A percentile compares a stretch with the other conserved stretches of the same genome.
Conservation (phyloP, 2,329 filamentous ascomycete genomes). For the Neonectria neomacrospora region DNA sequence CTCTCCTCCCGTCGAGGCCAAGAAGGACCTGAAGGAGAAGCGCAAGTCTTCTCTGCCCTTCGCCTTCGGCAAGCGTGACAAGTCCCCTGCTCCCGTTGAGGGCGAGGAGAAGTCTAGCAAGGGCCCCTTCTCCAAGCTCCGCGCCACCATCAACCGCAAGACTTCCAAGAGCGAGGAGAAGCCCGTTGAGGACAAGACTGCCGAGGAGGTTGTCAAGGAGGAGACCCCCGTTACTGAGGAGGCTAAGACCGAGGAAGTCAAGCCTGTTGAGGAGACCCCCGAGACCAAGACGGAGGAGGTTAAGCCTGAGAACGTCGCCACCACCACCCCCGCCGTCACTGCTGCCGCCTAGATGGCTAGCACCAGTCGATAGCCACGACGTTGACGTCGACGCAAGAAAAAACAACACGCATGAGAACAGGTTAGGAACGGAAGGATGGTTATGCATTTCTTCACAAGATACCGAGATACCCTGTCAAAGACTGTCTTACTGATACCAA, state of each 20-base stretch:
- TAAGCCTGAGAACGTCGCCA: slow-evolving; percentile 55
- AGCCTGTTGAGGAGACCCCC: slow-evolving; percentile 50
- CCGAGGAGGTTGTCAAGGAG: slow-evolving; percentile 50
- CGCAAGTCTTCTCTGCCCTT: slow-evolving; percentile 82
- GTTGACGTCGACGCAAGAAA: slow-evolving; percentile 41
- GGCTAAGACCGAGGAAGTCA: slow-evolving; percentile 49
- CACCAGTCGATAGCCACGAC: slow-evolving; percentile 42
- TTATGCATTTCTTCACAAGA: slow-evolving; percentile 65
- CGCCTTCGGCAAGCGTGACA: slow-evolving; percentile 82
- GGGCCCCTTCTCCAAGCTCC: slow-evolving; percentile 70
- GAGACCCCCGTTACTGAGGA: slow-evolving; percentile 46
- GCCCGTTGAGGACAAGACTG: slow-evolving; percentile 49
- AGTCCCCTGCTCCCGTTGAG: slow-evolving; percentile 65
- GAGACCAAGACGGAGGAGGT: slow-evolving; percentile 54
- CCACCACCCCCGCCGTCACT: slow-evolving; percentile 60
- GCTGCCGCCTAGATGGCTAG: slow-evolving; percentile 60
- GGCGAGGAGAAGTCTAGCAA: slow-evolving; percentile 68
- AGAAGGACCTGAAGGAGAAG: slow-evolving; percentile 80
- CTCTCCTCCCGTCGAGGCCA: slow-evolving; percentile 62
- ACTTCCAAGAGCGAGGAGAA: slow-evolving; percentile 57
- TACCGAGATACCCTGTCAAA: slow-evolving; percentile 66
- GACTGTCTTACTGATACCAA: slow-evolving; percentile 60
- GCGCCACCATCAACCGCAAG: slow-evolving; percentile 65
- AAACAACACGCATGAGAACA: slow-evolving; percentile 51
- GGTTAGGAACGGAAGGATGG: slow-evolving; percentile 60